Conservation (phyloP, 1,284 basidiomycete genomes). For the Filobasidium uniguttulatum region DNA sequence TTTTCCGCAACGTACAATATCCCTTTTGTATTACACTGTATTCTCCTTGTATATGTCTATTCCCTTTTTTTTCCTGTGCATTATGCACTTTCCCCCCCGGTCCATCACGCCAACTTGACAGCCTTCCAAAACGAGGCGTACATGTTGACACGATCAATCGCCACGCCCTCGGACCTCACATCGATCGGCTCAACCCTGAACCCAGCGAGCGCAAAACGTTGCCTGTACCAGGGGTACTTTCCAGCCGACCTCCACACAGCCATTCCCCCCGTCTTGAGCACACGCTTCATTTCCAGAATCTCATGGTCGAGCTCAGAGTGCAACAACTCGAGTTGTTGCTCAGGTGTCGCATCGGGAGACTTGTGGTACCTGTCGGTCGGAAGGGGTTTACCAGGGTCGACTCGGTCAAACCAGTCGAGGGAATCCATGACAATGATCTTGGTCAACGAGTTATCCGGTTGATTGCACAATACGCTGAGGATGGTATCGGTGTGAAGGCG, state of each 20-base stretch:
- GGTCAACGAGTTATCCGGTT: conserved; percentile 46
- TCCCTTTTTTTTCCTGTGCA: neutral
- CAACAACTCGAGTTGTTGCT: conserved; percentile 30
- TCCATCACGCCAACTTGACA: conserved; percentile 15
- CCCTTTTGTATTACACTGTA: neutral
- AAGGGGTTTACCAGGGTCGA: conserved; percentile 39
- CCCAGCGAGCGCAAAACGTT: conserved; percentile 44
- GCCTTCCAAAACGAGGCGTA: conserved; percentile 32
- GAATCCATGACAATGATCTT: conserved; percentile 67
- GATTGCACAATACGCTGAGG: conserved; percentile 48
- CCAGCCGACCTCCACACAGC: conserved; percentile 61
- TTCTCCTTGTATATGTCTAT: neutral
- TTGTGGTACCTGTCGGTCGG: conserved; percentile 21
- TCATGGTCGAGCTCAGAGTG: conserved; percentile 49
- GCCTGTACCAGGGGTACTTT: conserved; percentile 59
- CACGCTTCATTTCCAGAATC: conserved; percentile 49
- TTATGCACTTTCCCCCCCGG: neutral
- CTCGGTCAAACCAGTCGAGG: conserved; percentile 59
- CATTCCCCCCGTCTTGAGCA: conserved; percentile 49
- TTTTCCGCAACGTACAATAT: neutral
- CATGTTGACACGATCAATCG: conserved; percentile 55
- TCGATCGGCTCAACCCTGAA: conserved; percentile 42
- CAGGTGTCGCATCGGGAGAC: conserved; percentile 31
- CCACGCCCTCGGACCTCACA: conserved; percentile 40
- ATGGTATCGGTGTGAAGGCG: conserved; percentile 67